Percentiles rank a stretch among this genome's conserved stretches.
phyloP scores from a whole-genome alignment of 345 rosid genomes.

The Anacardium occidentale region DNA sequence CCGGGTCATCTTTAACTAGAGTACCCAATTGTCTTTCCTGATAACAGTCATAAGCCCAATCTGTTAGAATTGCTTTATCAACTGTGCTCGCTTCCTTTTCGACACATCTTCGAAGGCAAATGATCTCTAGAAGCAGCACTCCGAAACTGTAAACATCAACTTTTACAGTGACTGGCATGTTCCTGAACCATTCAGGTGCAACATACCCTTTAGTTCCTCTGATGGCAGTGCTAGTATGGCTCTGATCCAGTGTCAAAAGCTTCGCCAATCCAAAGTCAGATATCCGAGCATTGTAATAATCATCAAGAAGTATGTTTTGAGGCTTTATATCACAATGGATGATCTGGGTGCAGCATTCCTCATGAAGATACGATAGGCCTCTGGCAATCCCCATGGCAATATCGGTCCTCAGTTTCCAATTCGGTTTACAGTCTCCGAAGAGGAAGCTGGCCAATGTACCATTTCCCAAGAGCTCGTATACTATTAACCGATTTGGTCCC shows the following conservation, averaged over 20 bases:
- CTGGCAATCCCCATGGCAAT: constrained; percentile 48
- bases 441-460: constrained; percentile 44
- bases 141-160: constrained; percentile 49
- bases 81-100: constrained; percentile 14
- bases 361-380: constrained; percentile 48
- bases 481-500: neutral
- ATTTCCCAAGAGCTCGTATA: constrained; percentile 48
- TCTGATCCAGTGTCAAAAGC: constrained; percentile 40
- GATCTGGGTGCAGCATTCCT: constrained; percentile 48
- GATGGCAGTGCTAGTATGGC: constrained; percentile 40
- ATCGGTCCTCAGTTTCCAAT: constrained; percentile 38
- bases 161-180: constrained; percentile 37
- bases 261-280: constrained; percentile 43
- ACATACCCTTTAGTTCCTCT: constrained; percentile 56
- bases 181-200: constrained; percentile 53
- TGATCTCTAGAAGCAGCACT: constrained; percentile 41
- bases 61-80: constrained; percentile 37
- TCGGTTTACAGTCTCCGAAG: constrained; percentile 29
- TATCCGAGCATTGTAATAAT: constrained; percentile 34
- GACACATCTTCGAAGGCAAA: constrained; percentile 33
- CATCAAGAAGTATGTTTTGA: constrained; percentile 46
- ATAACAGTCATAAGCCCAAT: constrained; percentile 47
- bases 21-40: constrained; percentile 28
- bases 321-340: constrained; percentile 58
- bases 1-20: constrained; percentile 28